phyloP scores from a whole-genome alignment of 2,329 filamentous ascomycete species.

The Alternaria sp. region DNA sequence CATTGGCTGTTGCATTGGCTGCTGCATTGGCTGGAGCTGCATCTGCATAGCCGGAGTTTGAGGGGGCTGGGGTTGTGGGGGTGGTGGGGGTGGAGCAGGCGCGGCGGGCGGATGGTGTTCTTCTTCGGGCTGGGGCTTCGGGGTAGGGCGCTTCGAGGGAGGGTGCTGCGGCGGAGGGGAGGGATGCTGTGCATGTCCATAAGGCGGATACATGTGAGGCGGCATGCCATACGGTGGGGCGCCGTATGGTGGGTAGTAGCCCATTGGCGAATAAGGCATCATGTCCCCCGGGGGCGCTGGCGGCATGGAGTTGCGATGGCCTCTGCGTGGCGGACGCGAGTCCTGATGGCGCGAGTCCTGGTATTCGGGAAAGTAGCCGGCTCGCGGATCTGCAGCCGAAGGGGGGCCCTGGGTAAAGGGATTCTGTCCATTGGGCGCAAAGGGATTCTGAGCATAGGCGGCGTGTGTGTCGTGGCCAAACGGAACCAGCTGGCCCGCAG shows the following conservation, averaged over 20 bases:
- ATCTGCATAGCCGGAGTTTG: slow-evolving; percentile 14
- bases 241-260: slow-evolving; percentile 40
- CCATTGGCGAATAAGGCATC: slow-evolving; percentile 42
- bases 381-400: slow-evolving; percentile 21
- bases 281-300: slow-evolving; percentile 36
- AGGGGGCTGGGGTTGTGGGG: slow-evolving; percentile 21
- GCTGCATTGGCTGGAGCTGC: slow-evolving; percentile 11
- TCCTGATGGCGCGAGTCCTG: slow-evolving; percentile 15
- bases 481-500: slow-evolving; percentile 39
- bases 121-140: slow-evolving; percentile 31
- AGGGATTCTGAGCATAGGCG: slow-evolving; percentile 43
- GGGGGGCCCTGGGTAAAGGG: slow-evolving; percentile 34
- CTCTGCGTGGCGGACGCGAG: slow-evolving; percentile 22
- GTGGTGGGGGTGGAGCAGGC: slow-evolving; percentile 17
- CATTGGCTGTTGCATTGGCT: slow-evolving; percentile 9
- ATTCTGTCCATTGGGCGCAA: slow-evolving; percentile 34
- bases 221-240: slow-evolving; percentile 37
- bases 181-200: slow-evolving; percentile 27
- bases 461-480: slow-evolving; percentile 47
- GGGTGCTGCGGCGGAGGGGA: slow-evolving; percentile 35
- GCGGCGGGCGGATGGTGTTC: slow-evolving; percentile 33
- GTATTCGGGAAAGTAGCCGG: slow-evolving; percentile 48
- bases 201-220: slow-evolving; percentile 35
- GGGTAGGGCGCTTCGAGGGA: slow-evolving; percentile 37
- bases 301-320: slow-evolving; percentile 46